A percentile compares a stretch with the other conserved stretches of the same genome.
Conservation (phyloP, 345 rosid species). For the Salix purpurea region DNA sequence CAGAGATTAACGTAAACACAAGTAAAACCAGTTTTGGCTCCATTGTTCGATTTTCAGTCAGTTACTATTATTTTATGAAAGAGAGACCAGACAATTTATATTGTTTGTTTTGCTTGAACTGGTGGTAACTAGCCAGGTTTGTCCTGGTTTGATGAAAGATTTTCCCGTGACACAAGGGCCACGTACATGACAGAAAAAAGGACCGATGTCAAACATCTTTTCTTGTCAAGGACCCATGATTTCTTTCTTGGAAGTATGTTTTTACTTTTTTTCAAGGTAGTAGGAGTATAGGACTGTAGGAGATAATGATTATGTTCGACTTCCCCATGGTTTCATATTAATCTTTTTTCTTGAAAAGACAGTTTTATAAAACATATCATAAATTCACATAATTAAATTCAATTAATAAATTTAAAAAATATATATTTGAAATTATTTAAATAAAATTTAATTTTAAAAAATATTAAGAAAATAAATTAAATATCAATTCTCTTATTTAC, state of each 20-base stretch:
- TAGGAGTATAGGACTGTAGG: no score
- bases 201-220: not conserved
- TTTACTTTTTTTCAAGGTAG: not conserved
- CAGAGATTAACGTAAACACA: constrained; percentile 25
- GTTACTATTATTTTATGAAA: not conserved
- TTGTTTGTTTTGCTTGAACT: not conserved
- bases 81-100: not conserved
- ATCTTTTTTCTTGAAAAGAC: no score
- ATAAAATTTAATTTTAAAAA: no score
- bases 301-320: no score
- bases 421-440: no score
- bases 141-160: not conserved
- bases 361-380: no score
- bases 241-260: not conserved
- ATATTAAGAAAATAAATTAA: no score
- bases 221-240: not conserved
- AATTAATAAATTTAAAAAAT: no score
- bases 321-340: no score
- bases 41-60: not conserved
- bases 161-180: not conserved
- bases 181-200: not conserved
- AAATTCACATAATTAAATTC: no score
- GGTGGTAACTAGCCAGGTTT: not conserved
- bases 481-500: no score
- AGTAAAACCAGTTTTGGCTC: not conserved